Percentiles rank a stretch among this genome's conserved stretches.
Evolutionary conservation across 2,329 filamentous ascomycete genomes (phyloP).

Genomic region (Intubia oerlemansii): DNA sequence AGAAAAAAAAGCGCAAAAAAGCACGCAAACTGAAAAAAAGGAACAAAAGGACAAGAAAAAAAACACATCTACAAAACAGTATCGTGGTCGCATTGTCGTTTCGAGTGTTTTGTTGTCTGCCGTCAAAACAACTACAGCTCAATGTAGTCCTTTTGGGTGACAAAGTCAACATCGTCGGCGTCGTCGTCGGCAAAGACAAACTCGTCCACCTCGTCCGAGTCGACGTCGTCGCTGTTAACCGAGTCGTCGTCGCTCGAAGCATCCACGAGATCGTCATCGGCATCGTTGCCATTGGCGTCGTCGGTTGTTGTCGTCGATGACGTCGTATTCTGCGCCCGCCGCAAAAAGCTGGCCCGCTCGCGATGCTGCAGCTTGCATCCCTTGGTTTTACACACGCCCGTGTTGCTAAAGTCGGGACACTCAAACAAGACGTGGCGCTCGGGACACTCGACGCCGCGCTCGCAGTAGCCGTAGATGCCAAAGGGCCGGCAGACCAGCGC

Average conservation of each 20-base stretch:
- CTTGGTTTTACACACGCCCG: conserved; percentile 58
- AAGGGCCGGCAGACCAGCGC: conserved; percentile 71
- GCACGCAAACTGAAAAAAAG: too few relatives aligned
- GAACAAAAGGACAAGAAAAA: background rate
- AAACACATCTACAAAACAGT: too few relatives aligned
- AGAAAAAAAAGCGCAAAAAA: too few relatives aligned
- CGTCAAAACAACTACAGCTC: conserved; percentile 5
- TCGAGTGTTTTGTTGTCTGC: too few relatives aligned
- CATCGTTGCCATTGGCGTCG: conserved; percentile 19
- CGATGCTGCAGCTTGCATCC: conserved; percentile 75
- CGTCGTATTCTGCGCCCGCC: conserved; percentile 44
- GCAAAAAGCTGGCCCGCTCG: conserved; percentile 62
- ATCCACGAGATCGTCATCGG: conserved; percentile 37
- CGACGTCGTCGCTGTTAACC: conserved; percentile 54
- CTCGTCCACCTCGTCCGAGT: conserved; percentile 54
- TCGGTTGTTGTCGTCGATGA: conserved; percentile 19
- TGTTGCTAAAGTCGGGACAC: conserved; percentile 90
- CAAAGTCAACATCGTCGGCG: conserved; percentile 29
- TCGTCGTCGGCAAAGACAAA: conserved; percentile 34
- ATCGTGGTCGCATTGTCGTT: too few relatives aligned
- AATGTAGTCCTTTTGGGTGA: conserved; percentile 38
- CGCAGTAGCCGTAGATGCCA: conserved; percentile 73
- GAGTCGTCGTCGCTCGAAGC: conserved; percentile 66
- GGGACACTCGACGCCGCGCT: conserved; percentile 54
- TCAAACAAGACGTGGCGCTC: conserved; percentile 77